Percentiles rank a stretch among this genome's conserved stretches.
These are phyloP conservation scores for Solioccasus polychromus DNA, from an alignment of 768 basidiomycete genomes.

Conservation along the genomic window DNA sequence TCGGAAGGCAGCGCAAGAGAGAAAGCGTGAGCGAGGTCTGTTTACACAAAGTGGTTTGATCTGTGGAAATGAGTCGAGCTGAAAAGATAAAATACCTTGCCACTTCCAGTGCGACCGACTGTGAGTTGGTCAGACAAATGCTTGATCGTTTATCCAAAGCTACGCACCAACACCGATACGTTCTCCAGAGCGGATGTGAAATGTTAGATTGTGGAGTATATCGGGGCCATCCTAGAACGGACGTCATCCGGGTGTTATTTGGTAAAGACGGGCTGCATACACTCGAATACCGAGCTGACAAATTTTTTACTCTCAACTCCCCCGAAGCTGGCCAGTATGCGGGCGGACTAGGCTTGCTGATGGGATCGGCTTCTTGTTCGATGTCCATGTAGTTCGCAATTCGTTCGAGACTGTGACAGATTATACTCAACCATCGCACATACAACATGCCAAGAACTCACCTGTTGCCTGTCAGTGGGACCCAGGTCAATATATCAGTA, in stretches of 20 bases:
- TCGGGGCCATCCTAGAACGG: neutral
- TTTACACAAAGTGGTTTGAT: neutral
- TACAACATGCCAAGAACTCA: neutral
- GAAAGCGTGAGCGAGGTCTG: constrained; percentile 52
- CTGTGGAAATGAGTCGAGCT: neutral
- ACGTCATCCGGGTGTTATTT: neutral
- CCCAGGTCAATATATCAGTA: constrained; percentile 3
- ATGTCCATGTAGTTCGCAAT: constrained; percentile 51
- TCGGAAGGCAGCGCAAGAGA: constrained; percentile 48
- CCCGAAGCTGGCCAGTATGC: constrained; percentile 68
- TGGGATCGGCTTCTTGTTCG: constrained; percentile 48
- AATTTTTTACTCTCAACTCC: constrained; percentile 47
- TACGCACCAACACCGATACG: constrained; percentile 8
- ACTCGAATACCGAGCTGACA: constrained; percentile 53
- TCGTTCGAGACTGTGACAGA: constrained; percentile 26
- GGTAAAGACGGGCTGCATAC: neutral
- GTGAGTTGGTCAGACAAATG: no score
- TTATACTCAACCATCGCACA: neutral
- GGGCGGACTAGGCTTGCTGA: constrained; percentile 44
- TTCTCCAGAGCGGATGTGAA: constrained; percentile 8
- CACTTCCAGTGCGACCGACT: constrained; percentile 11
- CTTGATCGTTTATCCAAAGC: no score
- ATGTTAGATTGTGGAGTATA: constrained; percentile 2
- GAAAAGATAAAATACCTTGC: neutral
- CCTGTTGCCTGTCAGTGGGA: constrained; percentile 24